Evolutionary conservation across 768 basidiomycete genomes (phyloP), one percentile per base, ranked within the genome.

Genomic region (Mycena belliarum): DNA sequence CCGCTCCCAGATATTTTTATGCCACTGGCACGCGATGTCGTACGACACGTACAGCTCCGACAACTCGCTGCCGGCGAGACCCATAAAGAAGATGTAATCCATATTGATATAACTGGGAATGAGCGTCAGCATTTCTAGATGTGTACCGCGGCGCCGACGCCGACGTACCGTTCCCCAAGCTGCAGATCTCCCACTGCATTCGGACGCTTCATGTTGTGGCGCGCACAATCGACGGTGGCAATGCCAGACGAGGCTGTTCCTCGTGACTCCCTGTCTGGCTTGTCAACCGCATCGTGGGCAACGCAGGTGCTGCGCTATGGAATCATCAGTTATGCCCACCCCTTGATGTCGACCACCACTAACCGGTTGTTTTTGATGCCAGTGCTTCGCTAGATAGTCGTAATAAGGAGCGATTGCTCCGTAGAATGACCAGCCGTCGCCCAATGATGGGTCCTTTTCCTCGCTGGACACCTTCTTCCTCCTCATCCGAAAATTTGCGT

Each of bases 101-200:
- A n/a, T n/a, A n/a, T n/a, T n/a, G n/a, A 69, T 63, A 21, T 0
- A 68, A 14, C 2, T 33, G 10, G 3, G 33, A 29, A 55, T 60
- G 12, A 59, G 58, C 0, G 20, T n/a, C 0, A 71, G 24, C 33
- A 53, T 32, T 32, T 32, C 29, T 14, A 59, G 11, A 66, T 70
- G 2, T 60, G 40, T 20, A 69, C 60, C 8, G 70, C n/a, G 53
- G 43, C n/a, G 40, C 11, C 9, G 21, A 9, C 5, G 16, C n/a
- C n/a, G 56, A 61, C 40, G 23, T 49, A 65, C 65, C 65, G 46
- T 38, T 65, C 65, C 3, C 65, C 65, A 6, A 52, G 47, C 33
- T 65, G 65, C 14, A 65, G 40, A 29, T n/a, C n/a, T n/a, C n/a
- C n/a, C n/a, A n/a, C n/a, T n/a, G n/a, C n/a, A n/a, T n/a, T n/a